phyloP scores from a whole-genome alignment of 2,329 filamentous ascomycete species.

The Phoma sp. region DNA sequence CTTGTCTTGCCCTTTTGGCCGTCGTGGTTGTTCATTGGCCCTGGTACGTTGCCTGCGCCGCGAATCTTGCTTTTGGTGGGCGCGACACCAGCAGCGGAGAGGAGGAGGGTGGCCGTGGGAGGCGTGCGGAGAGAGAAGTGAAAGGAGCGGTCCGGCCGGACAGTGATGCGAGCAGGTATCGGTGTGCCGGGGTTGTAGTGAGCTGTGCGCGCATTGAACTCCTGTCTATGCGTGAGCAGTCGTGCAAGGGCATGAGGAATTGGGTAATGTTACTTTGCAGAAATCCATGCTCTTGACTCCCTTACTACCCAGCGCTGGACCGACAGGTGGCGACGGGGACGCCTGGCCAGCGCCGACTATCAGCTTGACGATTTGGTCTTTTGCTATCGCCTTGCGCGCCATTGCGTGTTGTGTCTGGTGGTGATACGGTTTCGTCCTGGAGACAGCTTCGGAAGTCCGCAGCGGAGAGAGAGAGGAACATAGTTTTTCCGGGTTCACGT shows the following conservation, averaged over 20 bases:
- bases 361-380: slow-evolving; percentile 79
- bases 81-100: slow-evolving; percentile 80
- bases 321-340: slow-evolving; percentile 91
- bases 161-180: slow-evolving; percentile 86
- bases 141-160: slow-evolving; percentile 92
- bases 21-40: slow-evolving; percentile 51
- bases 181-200: slow-evolving; percentile 84
- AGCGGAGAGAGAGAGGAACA: not conserved
- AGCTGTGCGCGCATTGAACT: slow-evolving; percentile 94
- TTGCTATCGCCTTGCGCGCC: slow-evolving; percentile 46
- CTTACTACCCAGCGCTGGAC: slow-evolving; percentile 94
- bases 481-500: not conserved
- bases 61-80: slow-evolving; percentile 76
- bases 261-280: slow-evolving; percentile 75
- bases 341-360: slow-evolving; percentile 97
- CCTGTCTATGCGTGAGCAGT: slow-evolving; percentile 60
- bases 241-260: not conserved
- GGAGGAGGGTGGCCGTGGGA: slow-evolving; percentile 87
- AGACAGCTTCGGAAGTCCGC: slow-evolving; percentile 19
- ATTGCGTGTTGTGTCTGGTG: slow-evolving; percentile 28
- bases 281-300: slow-evolving; percentile 99
- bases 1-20: slow-evolving; percentile 47
- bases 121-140: slow-evolving; percentile 92
- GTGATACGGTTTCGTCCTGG: not conserved
- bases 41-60: slow-evolving; percentile 67